Evolutionary conservation across 2,329 filamentous ascomycete species (phyloP).

Genomic region (Alternaria sp.): DNA sequence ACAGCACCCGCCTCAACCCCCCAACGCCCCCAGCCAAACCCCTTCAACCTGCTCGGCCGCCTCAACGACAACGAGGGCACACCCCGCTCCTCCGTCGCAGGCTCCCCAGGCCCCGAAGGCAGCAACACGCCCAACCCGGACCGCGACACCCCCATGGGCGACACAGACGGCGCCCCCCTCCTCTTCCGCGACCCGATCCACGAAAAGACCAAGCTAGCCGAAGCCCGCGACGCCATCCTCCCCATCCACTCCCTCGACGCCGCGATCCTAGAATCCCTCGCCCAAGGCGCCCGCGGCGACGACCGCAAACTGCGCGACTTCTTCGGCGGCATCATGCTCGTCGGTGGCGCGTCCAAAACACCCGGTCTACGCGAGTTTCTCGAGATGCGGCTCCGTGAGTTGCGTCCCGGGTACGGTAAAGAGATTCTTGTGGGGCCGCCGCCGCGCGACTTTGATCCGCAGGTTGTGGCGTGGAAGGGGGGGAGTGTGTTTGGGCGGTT

Average conservation of each 20-base stretch:
- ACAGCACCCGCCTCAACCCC: conserved; percentile 59
- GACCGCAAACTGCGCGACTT: conserved; percentile 94
- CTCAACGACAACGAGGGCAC: conserved; percentile 74
- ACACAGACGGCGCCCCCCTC: conserved; percentile 35
- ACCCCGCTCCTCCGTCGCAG: conserved; percentile 83
- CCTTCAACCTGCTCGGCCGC: conserved; percentile 72
- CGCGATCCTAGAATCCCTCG: conserved; percentile 87
- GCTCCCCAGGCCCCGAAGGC: conserved; percentile 84
- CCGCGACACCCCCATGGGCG: conserved; percentile 54
- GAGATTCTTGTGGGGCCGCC: conserved; percentile 70
- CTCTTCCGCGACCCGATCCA: conserved; percentile 55
- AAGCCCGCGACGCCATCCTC: conserved; percentile 78
- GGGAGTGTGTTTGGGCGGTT: conserved; percentile 95
- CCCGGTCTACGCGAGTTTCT: conserved; percentile 80
- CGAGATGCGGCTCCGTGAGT: conserved; percentile 78
- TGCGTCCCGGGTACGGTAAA: conserved; percentile 67
- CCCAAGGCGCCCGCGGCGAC: conserved; percentile 84
- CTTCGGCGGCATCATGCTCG: conserved; percentile 52
- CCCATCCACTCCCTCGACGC: conserved; percentile 84
- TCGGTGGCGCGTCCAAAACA: conserved; percentile 48
- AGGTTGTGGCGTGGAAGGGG: conserved; percentile 98
- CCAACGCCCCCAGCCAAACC: conserved; percentile 57
- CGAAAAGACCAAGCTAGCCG: conserved; percentile 59
- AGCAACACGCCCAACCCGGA: conserved; percentile 72
- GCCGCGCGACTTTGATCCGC: conserved; percentile 94